phyloP scores from a whole-genome alignment of 2,329 filamentous ascomycete species.

The Sporothrix schenckii region DNA sequence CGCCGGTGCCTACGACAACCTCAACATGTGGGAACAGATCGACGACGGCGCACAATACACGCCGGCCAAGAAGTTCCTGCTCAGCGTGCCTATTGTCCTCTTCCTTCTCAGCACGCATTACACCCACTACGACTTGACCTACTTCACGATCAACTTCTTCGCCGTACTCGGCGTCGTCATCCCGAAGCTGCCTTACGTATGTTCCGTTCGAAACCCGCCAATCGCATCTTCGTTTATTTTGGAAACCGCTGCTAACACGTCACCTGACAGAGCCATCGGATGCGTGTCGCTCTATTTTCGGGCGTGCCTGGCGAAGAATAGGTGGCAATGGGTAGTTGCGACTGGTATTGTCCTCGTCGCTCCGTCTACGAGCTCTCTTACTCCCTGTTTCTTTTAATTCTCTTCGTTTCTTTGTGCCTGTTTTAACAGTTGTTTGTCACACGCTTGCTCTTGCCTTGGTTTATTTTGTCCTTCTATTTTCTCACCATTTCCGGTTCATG shows the following conservation, averaged over 20 bases:
- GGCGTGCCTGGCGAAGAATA: conserved; percentile 63
- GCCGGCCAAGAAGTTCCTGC: conserved; percentile 95
- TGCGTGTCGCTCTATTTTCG: conserved; percentile 75
- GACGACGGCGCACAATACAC: conserved; percentile 99
- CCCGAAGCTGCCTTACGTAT: conserved; percentile 91
- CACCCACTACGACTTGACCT: conserved; percentile 95
- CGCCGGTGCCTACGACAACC: conserved; percentile 94
- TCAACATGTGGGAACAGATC: conserved; percentile 99
- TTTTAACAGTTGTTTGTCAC: conserved; percentile 20
- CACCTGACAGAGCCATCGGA: conserved; percentile 68
- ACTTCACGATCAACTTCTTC: conserved; percentile 96
- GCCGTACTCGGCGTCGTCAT: conserved; percentile 92
- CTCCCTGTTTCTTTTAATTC: conserved; percentile 4
- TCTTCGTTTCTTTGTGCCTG: conserved; percentile 17
- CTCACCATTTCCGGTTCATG: conserved; percentile 21
- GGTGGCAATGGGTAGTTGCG: neutral
- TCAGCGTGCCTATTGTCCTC: conserved; percentile 89
- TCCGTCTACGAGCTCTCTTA: conserved; percentile 11
- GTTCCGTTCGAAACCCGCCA: conserved; percentile 42
- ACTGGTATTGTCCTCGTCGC: neutral
- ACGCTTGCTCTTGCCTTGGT: conserved; percentile 17
- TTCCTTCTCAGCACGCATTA: conserved; percentile 98
- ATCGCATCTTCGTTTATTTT: neutral
- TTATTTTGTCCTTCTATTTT: conserved; percentile 13
- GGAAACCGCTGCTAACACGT: conserved; percentile 39